A percentile compares a stretch with the other conserved stretches of the same genome.
Evolutionary conservation across 2,329 filamentous ascomycete genomes (phyloP).

Genomic region (Fusarium poae): DNA sequence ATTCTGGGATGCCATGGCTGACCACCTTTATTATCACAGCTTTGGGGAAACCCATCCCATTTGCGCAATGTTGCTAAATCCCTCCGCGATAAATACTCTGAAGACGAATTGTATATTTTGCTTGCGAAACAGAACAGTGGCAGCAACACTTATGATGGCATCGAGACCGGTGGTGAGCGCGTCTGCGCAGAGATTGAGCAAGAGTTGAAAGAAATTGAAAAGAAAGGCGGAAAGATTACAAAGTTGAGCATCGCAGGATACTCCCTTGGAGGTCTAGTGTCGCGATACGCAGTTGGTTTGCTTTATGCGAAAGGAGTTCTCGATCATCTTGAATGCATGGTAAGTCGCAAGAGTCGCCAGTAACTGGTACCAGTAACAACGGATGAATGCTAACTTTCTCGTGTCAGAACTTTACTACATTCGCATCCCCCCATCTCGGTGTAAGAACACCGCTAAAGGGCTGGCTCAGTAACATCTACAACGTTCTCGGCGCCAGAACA

Average conservation of each 20-base stretch:
- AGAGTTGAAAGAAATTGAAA: conserved; percentile 67
- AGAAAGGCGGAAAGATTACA: conserved; percentile 76
- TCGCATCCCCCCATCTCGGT: conserved; percentile 87
- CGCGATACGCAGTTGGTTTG: conserved; percentile 87
- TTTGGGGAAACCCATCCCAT: conserved; percentile 85
- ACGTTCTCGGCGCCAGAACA: conserved; percentile 84
- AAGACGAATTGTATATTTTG: conserved; percentile 76
- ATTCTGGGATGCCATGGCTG: conserved; percentile 39
- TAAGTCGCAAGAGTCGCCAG: conserved; percentile 50
- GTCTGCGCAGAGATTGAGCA: conserved; percentile 77
- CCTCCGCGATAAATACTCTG: conserved; percentile 70
- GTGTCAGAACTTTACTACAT: conserved; percentile 86
- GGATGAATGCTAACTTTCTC: conserved; percentile 27
- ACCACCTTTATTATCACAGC: conserved; percentile 55
- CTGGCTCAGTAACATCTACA: conserved; percentile 77
- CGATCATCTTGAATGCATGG: conserved; percentile 82
- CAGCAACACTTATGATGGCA: conserved; percentile 78
- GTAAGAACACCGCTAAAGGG: conserved; percentile 77
- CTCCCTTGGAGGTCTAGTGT: conserved; percentile 87
- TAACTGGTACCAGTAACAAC: not conserved
- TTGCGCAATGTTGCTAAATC: conserved; percentile 75
- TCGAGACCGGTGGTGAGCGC: conserved; percentile 76
- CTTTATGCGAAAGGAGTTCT: conserved; percentile 85
- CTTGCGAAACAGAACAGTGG: conserved; percentile 80
- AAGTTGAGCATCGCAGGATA: conserved; percentile 92